Percentiles rank a stretch among this genome's conserved stretches.
These are phyloP conservation scores for Parathielavia appendiculata DNA, from an alignment of 495 filamentous ascomycete genomes.

Conservation along the genomic window DNA sequence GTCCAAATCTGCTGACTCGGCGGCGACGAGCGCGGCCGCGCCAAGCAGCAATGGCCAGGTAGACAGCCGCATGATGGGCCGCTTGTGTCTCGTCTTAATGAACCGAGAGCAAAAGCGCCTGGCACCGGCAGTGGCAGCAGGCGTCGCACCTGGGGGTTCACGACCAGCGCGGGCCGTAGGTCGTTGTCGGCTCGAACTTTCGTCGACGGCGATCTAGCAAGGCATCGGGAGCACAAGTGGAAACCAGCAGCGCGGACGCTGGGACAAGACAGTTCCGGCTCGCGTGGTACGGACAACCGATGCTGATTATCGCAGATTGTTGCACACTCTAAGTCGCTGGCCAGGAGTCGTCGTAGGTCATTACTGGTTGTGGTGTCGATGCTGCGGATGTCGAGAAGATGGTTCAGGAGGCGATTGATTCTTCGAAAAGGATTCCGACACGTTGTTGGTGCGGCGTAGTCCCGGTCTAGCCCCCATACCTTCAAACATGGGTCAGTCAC, in stretches of 20 bases:
- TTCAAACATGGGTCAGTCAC: constrained; percentile 11
- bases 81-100: not conserved
- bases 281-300: constrained; percentile 22
- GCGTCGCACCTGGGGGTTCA: not conserved
- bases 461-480: constrained; percentile 18
- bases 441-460: constrained; percentile 10
- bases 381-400: not conserved
- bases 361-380: constrained; percentile 16
- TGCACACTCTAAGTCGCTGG: constrained; percentile 17
- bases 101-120: not conserved
- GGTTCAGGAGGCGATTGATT: constrained; percentile 24
- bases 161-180: not conserved
- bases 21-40: constrained; percentile 35
- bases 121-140: constrained; percentile 2
- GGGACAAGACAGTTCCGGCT: constrained; percentile 4
- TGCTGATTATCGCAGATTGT: constrained; percentile 24
- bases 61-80: constrained; percentile 24
- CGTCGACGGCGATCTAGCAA: not conserved
- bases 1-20: constrained; percentile 28
- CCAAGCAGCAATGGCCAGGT: constrained; percentile 37
- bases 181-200: constrained; percentile 7
- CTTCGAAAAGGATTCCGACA: constrained; percentile 16
- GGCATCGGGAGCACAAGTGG: constrained; percentile 10
- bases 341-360: constrained; percentile 9
- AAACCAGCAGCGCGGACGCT: constrained; percentile 3